Conservation (phyloP, 2,329 filamentous ascomycete species). For the Pseudonectria buxi region DNA sequence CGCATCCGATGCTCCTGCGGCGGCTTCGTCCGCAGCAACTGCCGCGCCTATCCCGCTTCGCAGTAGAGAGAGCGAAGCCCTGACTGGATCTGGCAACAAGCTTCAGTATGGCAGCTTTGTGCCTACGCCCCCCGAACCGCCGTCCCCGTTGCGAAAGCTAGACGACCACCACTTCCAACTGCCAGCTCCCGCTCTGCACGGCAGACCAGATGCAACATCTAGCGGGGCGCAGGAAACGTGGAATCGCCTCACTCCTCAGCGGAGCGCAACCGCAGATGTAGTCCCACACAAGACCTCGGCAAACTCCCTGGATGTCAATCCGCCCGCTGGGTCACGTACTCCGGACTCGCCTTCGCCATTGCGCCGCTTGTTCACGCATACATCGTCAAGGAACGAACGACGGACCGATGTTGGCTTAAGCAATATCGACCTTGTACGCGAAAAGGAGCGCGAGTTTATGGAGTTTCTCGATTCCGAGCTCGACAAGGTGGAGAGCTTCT, state of each 20-base stretch:
- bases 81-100: constrained; percentile 33
- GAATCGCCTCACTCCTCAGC: constrained; percentile 24
- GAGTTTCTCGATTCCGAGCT: constrained; percentile 76
- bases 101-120: constrained; percentile 50
- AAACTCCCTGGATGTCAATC: constrained; percentile 4
- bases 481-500: constrained; percentile 88
- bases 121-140: constrained; percentile 30
- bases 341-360: constrained; percentile 24
- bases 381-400: constrained; percentile 18
- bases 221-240: constrained; percentile 1
- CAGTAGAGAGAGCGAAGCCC: constrained; percentile 32
- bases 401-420: constrained; percentile 38
- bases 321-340: constrained; percentile 11
- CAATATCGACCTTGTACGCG: constrained; percentile 56
- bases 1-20: constrained; percentile 3
- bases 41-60: constrained; percentile 14
- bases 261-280: constrained; percentile 29
- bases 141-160: constrained; percentile 15
- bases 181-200: constrained; percentile 45
- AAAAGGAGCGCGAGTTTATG: constrained; percentile 79
- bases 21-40: constrained; percentile 6
- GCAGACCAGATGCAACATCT: constrained; percentile 20
- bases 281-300: constrained; percentile 16
- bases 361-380: constrained; percentile 30
- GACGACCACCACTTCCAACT: constrained; percentile 38